Percentiles rank a stretch among this genome's conserved stretches.
Evolutionary conservation across 495 filamentous ascomycete genomes (phyloP).

Genomic region (Xylaria sp.): DNA sequence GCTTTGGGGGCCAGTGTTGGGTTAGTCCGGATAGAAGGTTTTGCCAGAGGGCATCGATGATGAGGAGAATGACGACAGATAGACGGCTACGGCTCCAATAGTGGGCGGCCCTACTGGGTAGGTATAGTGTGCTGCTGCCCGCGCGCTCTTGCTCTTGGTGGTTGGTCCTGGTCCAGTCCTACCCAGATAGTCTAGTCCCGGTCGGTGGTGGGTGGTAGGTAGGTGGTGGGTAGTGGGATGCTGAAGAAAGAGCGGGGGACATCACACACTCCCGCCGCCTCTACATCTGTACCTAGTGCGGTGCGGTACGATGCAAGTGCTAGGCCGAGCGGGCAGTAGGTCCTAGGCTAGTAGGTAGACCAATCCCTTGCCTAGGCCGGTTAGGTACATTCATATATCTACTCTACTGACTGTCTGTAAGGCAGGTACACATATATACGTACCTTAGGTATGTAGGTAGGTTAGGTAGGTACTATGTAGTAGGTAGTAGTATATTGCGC

Average conservation of each 20-base stretch:
- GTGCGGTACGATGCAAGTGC: background rate
- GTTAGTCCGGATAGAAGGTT: constrained; percentile 14
- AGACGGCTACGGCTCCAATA: constrained; percentile 15
- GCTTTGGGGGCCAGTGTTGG: background rate
- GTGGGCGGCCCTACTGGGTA: constrained; percentile 16
- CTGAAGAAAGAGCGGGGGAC: constrained; percentile 27
- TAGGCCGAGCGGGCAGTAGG: constrained; percentile 6
- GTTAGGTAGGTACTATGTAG: background rate
- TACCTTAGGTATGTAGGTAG: no score
- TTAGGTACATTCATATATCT: background rate
- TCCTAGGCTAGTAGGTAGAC: background rate
- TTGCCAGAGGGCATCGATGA: constrained; percentile 15
- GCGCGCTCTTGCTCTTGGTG: background rate
- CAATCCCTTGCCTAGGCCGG: background rate
- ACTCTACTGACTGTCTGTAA: background rate
- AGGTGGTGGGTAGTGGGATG: background rate
- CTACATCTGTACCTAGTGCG: background rate
- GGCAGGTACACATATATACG: no score
- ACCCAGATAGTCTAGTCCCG: no score
- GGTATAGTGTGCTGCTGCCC: constrained; percentile 1
- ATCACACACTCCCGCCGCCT: background rate
- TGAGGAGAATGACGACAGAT: constrained; percentile 28
- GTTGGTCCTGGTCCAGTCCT: no score
- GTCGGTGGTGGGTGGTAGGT: constrained; percentile 7
- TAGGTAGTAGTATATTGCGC: background rate